Evolutionary conservation across 176 grass and related monocot species (phyloP).

Genomic region (Sorghum bicolor): Sorghum_bicolor_NCBIv3 NC_012879.2:4251501-4252000

Average conservation of each 20-base stretch:
- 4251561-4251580: too few relatives aligned
- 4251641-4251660: too few relatives aligned
- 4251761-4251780: neutral
- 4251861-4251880: neutral
- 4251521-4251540: too few relatives aligned
- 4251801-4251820: neutral
- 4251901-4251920: neutral
- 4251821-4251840: neutral
- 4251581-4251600: too few relatives aligned
- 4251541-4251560: too few relatives aligned
- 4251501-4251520: too few relatives aligned
- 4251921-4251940: neutral
- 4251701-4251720: too few relatives aligned
- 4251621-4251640: too few relatives aligned
- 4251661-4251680: too few relatives aligned
- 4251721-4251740: neutral
- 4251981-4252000: neutral
- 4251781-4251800: neutral
- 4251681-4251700: too few relatives aligned
- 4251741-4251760: neutral
- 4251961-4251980: slow-evolving; percentile 17
- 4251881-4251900: neutral
- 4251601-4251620: too few relatives aligned
- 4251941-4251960: neutral
- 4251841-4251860: neutral